Conservation (phyloP, 441 rosid genomes). For the Pelargonium myrrhifolium region DNA sequence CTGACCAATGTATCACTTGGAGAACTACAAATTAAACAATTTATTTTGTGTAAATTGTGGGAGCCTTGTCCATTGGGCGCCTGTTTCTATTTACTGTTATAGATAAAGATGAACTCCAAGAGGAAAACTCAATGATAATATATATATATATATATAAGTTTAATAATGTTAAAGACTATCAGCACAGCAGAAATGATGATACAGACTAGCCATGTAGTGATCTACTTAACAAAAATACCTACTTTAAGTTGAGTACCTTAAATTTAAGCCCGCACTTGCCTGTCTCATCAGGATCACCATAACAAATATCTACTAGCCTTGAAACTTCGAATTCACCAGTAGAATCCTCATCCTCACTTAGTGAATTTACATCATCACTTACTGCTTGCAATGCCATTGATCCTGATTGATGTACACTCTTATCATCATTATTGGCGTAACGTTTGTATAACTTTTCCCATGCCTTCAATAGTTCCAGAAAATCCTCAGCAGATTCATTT, state of each 20-base stretch:
- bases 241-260: slow-evolving; percentile 38
- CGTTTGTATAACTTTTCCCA: slow-evolving; percentile 75
- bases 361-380: slow-evolving; percentile 22
- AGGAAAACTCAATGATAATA: neutral
- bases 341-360: slow-evolving; percentile 17
- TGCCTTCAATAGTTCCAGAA: slow-evolving; percentile 76
- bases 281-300: slow-evolving; percentile 42
- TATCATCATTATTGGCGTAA: slow-evolving; percentile 30
- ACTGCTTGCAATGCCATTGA: slow-evolving; percentile 27
- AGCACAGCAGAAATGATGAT: slow-evolving; percentile 5
- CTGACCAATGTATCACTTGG: neutral
- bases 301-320: slow-evolving; percentile 37
- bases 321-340: slow-evolving; percentile 53
- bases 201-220: neutral
- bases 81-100: neutral
- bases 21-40: neutral
- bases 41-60: neutral
- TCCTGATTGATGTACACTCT: slow-evolving; percentile 19
- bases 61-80: no score
- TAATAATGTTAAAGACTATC: neutral
- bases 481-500: slow-evolving; percentile 84
- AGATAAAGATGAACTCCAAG: slow-evolving; percentile 3
- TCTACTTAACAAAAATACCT: slow-evolving; percentile 1
- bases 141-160: neutral
- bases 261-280: slow-evolving; percentile 34